phyloP scores from a whole-genome alignment of 2,329 filamentous ascomycete genomes.

The Gremmenia infestans region DNA sequence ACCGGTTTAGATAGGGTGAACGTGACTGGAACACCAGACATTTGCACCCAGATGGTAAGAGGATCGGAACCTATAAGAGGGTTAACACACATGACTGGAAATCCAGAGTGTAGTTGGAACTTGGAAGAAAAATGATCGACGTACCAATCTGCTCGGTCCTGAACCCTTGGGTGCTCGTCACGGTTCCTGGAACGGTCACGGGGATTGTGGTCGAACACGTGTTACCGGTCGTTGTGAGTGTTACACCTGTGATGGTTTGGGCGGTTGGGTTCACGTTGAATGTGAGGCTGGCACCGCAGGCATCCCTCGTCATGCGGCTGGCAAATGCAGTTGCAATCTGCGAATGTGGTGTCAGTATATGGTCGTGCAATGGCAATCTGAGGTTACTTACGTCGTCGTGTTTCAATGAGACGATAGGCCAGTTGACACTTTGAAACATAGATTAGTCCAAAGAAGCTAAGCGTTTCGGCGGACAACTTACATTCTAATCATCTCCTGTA shows the following conservation, averaged over 20 bases:
- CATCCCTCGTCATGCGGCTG: conserved; percentile 37
- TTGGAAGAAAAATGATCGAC: not conserved
- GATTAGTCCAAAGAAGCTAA: not conserved
- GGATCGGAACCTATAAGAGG: conserved; percentile 41
- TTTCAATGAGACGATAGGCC: conserved; percentile 51
- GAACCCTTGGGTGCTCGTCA: conserved; percentile 20
- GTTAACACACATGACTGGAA: too few relatives aligned
- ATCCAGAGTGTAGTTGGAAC: too few relatives aligned
- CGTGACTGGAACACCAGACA: conserved; percentile 41
- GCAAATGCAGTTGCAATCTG: conserved; percentile 38
- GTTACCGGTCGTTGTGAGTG: conserved; percentile 39
- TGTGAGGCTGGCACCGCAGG: conserved; percentile 17
- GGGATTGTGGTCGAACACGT: conserved; percentile 21
- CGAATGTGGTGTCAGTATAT: not conserved
- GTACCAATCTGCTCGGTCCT: conserved; percentile 38
- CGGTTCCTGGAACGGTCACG: conserved; percentile 34
- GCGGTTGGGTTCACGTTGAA: conserved; percentile 14
- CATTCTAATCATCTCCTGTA: conserved; percentile 23
- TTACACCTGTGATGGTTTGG: conserved; percentile 23
- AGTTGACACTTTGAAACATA: conserved; percentile 36
- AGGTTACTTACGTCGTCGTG: conserved; percentile 47
- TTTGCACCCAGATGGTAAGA: conserved; percentile 43
- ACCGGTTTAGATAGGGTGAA: conserved; percentile 34
- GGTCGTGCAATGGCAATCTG: not conserved
- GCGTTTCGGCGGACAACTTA: conserved; percentile 23